phyloP scores from a whole-genome alignment of 768 basidiomycete genomes.

The Rhodotorula diobovata region DNA sequence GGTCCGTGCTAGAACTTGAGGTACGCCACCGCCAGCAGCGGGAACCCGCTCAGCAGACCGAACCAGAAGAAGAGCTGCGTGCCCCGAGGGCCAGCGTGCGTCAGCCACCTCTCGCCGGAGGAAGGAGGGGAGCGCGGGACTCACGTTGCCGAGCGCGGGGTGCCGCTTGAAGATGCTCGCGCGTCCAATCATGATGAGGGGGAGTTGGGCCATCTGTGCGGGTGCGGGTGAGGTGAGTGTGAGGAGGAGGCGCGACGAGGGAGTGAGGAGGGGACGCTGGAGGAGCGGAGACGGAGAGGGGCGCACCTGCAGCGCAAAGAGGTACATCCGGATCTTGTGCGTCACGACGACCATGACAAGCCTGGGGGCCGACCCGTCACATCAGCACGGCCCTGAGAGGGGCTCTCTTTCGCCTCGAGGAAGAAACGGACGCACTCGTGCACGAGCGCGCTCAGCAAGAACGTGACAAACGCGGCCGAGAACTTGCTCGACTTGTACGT shows the following conservation, averaged over 20 bases:
- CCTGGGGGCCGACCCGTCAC: slow-evolving; percentile 50
- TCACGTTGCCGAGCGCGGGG: slow-evolving; percentile 58
- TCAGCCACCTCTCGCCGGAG: background rate
- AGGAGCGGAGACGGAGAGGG: slow-evolving; percentile 5
- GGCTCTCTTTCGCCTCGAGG: too few relatives aligned
- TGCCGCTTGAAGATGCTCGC: slow-evolving; percentile 73
- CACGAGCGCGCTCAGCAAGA: slow-evolving; percentile 72
- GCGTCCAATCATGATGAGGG: slow-evolving; percentile 76
- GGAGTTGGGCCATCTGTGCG: slow-evolving; percentile 76
- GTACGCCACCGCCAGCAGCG: slow-evolving; percentile 78
- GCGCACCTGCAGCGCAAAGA: slow-evolving; percentile 68
- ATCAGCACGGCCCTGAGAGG: background rate
- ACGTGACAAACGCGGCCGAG: slow-evolving; percentile 87
- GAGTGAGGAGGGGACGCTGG: slow-evolving; percentile 13
- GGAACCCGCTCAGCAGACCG: slow-evolving; percentile 78
- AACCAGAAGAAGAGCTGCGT: slow-evolving; percentile 75
- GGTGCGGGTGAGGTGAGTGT: background rate
- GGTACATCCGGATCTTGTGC: slow-evolving; percentile 79
- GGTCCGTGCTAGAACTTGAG: slow-evolving; percentile 52
- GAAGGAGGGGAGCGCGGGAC: background rate
- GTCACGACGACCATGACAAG: slow-evolving; percentile 92
- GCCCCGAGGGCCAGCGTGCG: too few relatives aligned
- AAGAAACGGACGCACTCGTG: background rate
- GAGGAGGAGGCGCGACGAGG: background rate
- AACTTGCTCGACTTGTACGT: slow-evolving; percentile 68